Conservation (phyloP, 306 rosid species). For the Argentina anserina region DNA sequence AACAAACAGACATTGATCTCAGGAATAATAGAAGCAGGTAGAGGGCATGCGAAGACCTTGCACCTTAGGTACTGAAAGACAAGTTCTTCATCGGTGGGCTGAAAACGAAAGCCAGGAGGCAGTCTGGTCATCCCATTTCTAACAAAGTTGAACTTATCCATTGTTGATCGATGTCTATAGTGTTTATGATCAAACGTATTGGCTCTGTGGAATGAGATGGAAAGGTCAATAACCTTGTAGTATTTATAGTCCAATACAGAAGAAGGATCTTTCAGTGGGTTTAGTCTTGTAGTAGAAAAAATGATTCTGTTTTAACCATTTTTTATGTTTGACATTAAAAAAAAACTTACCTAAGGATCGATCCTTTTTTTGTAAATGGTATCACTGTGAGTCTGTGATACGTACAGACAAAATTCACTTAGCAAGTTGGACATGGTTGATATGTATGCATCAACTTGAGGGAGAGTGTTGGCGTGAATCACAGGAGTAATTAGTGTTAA, state of each 20-base stretch:
- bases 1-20: conserved; percentile 56
- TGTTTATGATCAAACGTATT: neutral
- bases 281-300: conserved; percentile 1
- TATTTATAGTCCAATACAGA: conserved; percentile 23
- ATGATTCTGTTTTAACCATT: neutral
- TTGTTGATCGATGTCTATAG: conserved; percentile 1
- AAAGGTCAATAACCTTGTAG: conserved; percentile 11
- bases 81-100: conserved; percentile 93
- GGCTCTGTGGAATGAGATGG: neutral
- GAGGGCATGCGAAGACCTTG: conserved; percentile 62
- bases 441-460: no score
- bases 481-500: no score
- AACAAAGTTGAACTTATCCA: conserved; percentile 49
- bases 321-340: neutral
- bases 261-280: conserved; percentile 7
- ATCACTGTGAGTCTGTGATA: neutral
- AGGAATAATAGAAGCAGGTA: conserved; percentile 86
- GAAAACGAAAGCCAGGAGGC: conserved; percentile 95
- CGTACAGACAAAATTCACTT: no score
- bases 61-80: conserved; percentile 75
- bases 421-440: no score
- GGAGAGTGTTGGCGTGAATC: no score
- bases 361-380: neutral
- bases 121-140: conserved; percentile 59
- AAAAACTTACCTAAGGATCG: neutral